Conservation (phyloP, 1,284 basidiomycete species). For the Ganoderma leucocontextum region DNA sequence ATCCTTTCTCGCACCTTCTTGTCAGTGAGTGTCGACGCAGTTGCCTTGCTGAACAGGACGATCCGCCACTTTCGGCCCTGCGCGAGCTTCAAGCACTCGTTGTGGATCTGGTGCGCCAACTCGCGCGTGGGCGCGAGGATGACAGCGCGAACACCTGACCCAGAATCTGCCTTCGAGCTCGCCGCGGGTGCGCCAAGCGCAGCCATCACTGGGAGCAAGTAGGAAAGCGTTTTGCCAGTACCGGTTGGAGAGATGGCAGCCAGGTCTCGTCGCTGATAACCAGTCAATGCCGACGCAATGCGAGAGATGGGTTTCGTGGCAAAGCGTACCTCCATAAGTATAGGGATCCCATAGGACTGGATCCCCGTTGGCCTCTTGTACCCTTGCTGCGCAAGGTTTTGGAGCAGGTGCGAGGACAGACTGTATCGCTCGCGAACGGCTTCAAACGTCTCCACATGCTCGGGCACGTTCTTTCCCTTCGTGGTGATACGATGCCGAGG, state of each 20-base stretch:
- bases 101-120: constrained; percentile 95
- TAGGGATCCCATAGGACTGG: constrained; percentile 78
- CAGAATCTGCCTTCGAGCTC: constrained; percentile 53
- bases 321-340: constrained; percentile 68
- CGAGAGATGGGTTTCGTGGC: not conserved
- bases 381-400: constrained; percentile 67
- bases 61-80: constrained; percentile 87
- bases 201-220: constrained; percentile 84
- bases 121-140: constrained; percentile 95
- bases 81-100: constrained; percentile 88
- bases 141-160: constrained; percentile 77
- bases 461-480: constrained; percentile 74
- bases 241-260: constrained; percentile 95
- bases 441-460: constrained; percentile 64
- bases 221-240: constrained; percentile 93
- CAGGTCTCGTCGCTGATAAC: constrained; percentile 67
- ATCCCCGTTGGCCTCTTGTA: constrained; percentile 76
- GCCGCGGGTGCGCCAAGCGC: constrained; percentile 69
- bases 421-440: constrained; percentile 63
- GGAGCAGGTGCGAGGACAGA: constrained; percentile 58
- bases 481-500: constrained; percentile 69
- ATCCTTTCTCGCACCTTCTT: constrained; percentile 76
- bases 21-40: constrained; percentile 75
- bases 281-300: constrained; percentile 41
- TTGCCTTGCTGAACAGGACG: constrained; percentile 87